Base-by-base conservation (phyloP, 371 early-diverging fungal genomes). In the Homolaphlyctis polyrhiza region DNA sequence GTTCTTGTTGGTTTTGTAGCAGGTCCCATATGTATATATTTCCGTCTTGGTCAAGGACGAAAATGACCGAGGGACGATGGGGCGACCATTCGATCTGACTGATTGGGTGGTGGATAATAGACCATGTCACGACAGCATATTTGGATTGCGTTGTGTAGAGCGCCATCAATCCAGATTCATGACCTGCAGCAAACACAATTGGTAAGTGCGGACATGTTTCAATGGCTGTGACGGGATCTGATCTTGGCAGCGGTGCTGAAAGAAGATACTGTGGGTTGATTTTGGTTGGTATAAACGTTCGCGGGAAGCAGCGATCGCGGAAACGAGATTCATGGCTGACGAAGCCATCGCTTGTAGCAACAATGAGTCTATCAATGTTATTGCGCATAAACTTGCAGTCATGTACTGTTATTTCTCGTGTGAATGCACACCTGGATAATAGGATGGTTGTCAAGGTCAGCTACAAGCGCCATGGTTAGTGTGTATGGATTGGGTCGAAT, bases 21-120 rank as follows among this genome's bases (percentile, higher is more conserved):
- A 76, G 52, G 51, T 79, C 79, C 72, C 74, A 79, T 1, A 76
- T 63, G 35, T 64, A 62, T 21, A 79, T 28, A 1, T 13, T 54
- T 18, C 62, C 61, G 16, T 39, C 35, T 3, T 29, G 58, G 51
- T 74, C 73, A n/a, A 79, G 64, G 6, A 62, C 76, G 49, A 58
- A 72, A 63, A 79, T 76, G 23, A 76, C 71, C 2, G 73, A 62
- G 11, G 74, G 73, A 1, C 76, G 70, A 35, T 79, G 75, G 3
- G 66, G 61, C 2, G 74, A 74, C 79, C 79, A 79, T 21, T 21
- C 25, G 1, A 74, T 55, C 13, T 50, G 35, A 25, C 33, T 30
- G 1, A 70, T 66, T 1, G 65, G 30, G 16, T 23, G 36, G 16
- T 49, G 23, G 23, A 60, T 30, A 1, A 62, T 36, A 8, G 39